A percentile compares a stretch with the other conserved stretches of the same genome.
Conservation (phyloP, 805 yeast species). For the Nakazawaea ernobii region DNA sequence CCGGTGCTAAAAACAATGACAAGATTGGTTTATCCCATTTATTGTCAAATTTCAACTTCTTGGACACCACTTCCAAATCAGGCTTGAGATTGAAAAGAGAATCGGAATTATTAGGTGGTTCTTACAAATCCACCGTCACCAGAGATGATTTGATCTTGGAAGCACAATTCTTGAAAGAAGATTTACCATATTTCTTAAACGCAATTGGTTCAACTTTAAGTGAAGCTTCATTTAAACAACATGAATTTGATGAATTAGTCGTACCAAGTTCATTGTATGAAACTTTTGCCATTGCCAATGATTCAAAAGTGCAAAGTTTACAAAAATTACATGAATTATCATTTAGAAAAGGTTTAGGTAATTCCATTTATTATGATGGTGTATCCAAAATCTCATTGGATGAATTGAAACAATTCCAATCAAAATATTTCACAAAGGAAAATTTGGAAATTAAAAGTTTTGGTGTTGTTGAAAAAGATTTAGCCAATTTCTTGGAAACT, state of each 20-base stretch:
- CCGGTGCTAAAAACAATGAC: constrained; percentile 71
- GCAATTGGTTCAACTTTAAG: constrained; percentile 71
- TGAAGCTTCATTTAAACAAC: constrained; percentile 70
- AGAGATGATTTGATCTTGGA: constrained; percentile 81
- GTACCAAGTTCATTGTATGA: constrained; percentile 73
- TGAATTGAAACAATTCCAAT: constrained; percentile 62
- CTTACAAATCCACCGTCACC: constrained; percentile 59
- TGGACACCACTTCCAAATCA: constrained; percentile 75
- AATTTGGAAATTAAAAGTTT: constrained; percentile 68
- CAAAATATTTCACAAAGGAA: constrained; percentile 59
- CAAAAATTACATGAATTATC: constrained; percentile 77
- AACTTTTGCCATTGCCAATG: constrained; percentile 41
- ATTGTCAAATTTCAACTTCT: constrained; percentile 76
- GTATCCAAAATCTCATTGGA: constrained; percentile 49
- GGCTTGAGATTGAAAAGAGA: constrained; percentile 93
- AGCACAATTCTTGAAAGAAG: constrained; percentile 79
- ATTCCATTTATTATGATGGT: constrained; percentile 72
- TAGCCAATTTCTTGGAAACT: constrained; percentile 59
- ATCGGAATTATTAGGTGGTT: constrained; percentile 89
- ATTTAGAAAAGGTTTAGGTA: constrained; percentile 85
- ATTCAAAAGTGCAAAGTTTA: constrained; percentile 55
- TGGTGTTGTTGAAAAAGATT: constrained; percentile 70
- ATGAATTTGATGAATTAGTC: constrained; percentile 79
- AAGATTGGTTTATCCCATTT: constrained; percentile 83
- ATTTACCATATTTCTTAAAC: constrained; percentile 87